Evolutionary conservation across 257 asterid genomes (phyloP).

Genomic region (Dorcoceras hygrometricum): DNA sequence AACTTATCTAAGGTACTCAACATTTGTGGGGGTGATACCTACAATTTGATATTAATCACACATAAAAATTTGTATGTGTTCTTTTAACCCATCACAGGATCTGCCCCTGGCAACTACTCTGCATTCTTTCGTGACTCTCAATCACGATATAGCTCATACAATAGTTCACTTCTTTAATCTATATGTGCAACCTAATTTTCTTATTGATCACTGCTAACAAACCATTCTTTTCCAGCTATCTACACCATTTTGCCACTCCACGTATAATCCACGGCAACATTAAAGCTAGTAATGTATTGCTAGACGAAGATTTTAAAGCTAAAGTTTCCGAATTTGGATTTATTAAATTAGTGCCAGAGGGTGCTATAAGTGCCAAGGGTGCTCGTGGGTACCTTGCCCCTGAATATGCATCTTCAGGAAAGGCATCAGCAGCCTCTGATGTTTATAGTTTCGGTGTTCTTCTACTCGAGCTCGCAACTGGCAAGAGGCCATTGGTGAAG

Average conservation of each 20-base stretch:
- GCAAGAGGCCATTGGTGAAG: conserved; percentile 81
- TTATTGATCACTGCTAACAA: conserved; percentile 2
- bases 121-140: neutral
- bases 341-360: conserved; percentile 83
- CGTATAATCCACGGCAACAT: conserved; percentile 83
- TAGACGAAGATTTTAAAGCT: conserved; percentile 71
- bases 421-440: conserved; percentile 86
- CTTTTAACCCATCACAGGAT: neutral
- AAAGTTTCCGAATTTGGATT: conserved; percentile 90
- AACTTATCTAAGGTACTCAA: too few species aligned
- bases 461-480: conserved; percentile 86
- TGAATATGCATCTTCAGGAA: conserved; percentile 79
- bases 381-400: conserved; percentile 94
- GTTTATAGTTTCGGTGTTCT: conserved; percentile 93
- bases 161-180: neutral
- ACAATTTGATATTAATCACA: too few species aligned
- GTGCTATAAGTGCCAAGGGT: conserved; percentile 79
- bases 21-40: neutral
- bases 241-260: conserved; percentile 82
- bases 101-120: neutral
- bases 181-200: neutral
- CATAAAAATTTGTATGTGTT: neutral
- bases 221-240: conserved; percentile 47
- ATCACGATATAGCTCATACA: too few species aligned
- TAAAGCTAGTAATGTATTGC: conserved; percentile 84